Evolutionary conservation across 805 yeast genomes (phyloP).

Genomic region (Jamesozyma lodderae): DNA sequence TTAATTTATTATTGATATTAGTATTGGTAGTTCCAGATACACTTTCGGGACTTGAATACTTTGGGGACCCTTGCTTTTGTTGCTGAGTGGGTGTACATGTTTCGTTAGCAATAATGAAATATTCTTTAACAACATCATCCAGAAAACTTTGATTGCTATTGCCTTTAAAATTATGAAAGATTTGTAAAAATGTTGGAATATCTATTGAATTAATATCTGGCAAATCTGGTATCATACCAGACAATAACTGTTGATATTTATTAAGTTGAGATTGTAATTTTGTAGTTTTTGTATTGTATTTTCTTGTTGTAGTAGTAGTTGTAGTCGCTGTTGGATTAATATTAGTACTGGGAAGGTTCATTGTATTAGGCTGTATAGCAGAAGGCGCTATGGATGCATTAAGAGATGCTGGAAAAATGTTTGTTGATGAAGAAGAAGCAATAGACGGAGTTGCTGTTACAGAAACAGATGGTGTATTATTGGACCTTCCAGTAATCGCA

Average conservation of each 20-base stretch:
- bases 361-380: background rate
- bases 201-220: conserved; percentile 22
- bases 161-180: conserved; percentile 16
- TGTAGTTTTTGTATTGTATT: conserved; percentile 8
- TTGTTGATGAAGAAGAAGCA: background rate
- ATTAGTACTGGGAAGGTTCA: background rate
- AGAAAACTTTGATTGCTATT: conserved; percentile 7
- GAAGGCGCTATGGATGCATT: background rate
- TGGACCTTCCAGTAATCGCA: background rate
- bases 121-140: conserved; percentile 21
- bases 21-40: background rate
- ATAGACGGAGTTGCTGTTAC: background rate
- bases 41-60: conserved; percentile 12
- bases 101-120: conserved; percentile 11
- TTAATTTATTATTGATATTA: background rate
- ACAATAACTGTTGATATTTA: conserved; percentile 19
- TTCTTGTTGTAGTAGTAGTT: conserved; percentile 3
- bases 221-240: conserved; percentile 20
- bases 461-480: background rate
- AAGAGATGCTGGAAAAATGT: background rate
- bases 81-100: conserved; percentile 4
- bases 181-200: conserved; percentile 21
- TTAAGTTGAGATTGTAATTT: conserved; percentile 14
- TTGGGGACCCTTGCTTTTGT: conserved; percentile 8
- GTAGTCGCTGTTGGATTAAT: background rate